phyloP scores from a whole-genome alignment of 140 eudicot species.

The Senecio squalidus region DNA sequence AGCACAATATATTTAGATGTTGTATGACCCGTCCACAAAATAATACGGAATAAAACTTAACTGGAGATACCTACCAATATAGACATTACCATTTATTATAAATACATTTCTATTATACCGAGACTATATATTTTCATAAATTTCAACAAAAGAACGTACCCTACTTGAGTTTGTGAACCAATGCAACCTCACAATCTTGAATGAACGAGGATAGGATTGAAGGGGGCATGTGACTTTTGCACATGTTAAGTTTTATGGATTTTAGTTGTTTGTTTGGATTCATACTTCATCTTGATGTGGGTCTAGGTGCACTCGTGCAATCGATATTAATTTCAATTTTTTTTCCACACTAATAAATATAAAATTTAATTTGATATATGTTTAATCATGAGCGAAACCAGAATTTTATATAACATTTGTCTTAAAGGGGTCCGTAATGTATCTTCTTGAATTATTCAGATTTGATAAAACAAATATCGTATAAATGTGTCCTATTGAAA shows the following conservation, averaged over 20 bases:
- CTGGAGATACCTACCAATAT: no score
- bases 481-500: no score
- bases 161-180: not conserved
- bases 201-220: not conserved
- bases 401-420: no score
- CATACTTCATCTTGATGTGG: constrained; percentile 21
- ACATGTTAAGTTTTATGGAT: constrained; percentile 29
- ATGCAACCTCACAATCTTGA: not conserved
- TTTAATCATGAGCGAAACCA: no score
- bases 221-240: constrained; percentile 16
- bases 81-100: not conserved
- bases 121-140: not conserved
- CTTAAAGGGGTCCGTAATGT: no score
- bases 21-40: no score
- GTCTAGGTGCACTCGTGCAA: constrained; percentile 34
- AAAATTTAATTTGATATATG: not conserved
- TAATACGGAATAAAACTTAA: no score
- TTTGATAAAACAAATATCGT: no score
- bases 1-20: no score
- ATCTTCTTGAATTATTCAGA: no score
- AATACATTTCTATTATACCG: not conserved
- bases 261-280: constrained; percentile 27
- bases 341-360: no score
- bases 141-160: not conserved
- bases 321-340: not conserved